These are phyloP conservation scores for Microcos paniculata DNA, from an alignment of 345 rosid genomes.

Conservation along the genomic window DNA sequence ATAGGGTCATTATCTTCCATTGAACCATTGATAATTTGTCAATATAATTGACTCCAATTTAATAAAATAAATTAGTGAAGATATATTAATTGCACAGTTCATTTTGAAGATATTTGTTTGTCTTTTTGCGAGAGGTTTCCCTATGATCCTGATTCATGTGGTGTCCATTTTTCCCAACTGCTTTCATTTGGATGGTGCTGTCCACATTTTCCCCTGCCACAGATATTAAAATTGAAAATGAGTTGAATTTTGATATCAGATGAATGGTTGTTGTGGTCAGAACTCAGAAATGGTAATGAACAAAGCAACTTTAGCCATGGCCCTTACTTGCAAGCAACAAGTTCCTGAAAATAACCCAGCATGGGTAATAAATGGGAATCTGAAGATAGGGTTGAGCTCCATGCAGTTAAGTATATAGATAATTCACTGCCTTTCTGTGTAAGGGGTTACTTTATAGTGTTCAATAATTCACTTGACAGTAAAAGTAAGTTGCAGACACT, in stretches of 20 bases:
- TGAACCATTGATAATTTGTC: neutral
- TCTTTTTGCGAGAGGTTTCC: slow-evolving; percentile 13
- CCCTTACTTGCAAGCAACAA: too few species aligned
- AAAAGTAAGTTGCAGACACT: neutral
- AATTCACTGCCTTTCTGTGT: neutral
- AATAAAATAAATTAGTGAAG: neutral
- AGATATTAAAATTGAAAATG: neutral
- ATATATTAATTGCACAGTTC: neutral
- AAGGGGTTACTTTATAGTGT: neutral
- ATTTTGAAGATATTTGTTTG: neutral
- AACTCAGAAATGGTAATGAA: too few species aligned
- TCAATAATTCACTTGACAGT: neutral
- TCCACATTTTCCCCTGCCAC: slow-evolving; percentile 7
- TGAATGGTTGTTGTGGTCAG: neutral
- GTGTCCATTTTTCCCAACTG: neutral
- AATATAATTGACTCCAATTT: neutral
- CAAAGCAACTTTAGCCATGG: too few species aligned
- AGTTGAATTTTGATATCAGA: neutral
- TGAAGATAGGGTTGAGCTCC: too few species aligned
- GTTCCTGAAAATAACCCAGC: neutral
- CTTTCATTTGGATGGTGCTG: neutral
- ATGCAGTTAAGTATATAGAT: neutral
- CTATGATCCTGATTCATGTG: neutral
- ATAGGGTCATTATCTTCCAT: neutral
- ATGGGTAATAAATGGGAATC: neutral